phyloP scores from a whole-genome alignment of 2,329 filamentous ascomycete species.

The Neopestalotiopsis clavispora region DNA sequence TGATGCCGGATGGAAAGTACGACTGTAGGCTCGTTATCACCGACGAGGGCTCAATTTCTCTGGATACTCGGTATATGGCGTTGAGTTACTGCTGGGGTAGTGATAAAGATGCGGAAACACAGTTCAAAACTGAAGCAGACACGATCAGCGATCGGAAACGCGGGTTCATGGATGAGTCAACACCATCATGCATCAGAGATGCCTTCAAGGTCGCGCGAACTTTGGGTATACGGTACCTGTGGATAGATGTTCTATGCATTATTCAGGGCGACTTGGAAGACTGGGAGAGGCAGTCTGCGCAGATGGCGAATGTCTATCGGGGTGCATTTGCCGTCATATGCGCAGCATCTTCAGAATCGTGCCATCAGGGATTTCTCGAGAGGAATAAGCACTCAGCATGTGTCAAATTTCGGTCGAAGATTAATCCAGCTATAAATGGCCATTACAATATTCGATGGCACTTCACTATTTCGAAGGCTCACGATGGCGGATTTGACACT shows the following conservation, averaged over 20 bases:
- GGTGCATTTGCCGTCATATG: constrained; percentile 17
- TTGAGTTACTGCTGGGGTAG: constrained; percentile 17
- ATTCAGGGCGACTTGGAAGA: constrained; percentile 20
- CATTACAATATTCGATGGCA: neutral
- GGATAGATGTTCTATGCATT: constrained; percentile 23
- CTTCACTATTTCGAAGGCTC: neutral
- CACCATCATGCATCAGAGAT: neutral
- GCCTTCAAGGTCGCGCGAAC: constrained; percentile 14
- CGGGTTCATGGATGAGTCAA: neutral
- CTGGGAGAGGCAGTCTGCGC: constrained; percentile 17
- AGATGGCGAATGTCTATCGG: constrained; percentile 25
- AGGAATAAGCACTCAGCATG: neutral
- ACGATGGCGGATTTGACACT: neutral
- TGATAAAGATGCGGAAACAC: neutral
- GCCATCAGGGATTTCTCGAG: neutral
- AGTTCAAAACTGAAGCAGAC: neutral
- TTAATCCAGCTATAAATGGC: neutral
- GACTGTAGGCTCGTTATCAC: neutral
- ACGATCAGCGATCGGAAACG: neutral
- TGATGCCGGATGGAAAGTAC: neutral
- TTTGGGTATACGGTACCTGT: constrained; percentile 18
- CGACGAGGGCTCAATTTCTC: neutral
- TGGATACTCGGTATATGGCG: neutral
- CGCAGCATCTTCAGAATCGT: neutral
- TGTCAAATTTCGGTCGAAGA: neutral